phyloP scores from a whole-genome alignment of 768 basidiomycete genomes.

The Xanthoconium stramineum region DNA sequence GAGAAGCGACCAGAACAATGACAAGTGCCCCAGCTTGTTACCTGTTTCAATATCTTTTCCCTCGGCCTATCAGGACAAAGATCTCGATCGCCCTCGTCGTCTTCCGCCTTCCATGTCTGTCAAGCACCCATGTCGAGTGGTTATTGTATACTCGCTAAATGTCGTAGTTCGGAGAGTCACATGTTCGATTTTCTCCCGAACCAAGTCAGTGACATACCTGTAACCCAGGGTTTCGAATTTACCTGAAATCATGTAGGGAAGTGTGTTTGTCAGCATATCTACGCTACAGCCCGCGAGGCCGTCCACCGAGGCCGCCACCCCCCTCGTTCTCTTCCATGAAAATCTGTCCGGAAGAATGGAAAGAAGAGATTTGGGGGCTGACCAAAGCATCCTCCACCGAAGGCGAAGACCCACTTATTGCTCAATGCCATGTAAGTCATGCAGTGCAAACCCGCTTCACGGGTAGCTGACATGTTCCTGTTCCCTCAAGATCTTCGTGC shows the following conservation, averaged over 20 bases:
- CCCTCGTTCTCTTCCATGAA: constrained; percentile 25
- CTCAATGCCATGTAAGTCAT: constrained; percentile 31
- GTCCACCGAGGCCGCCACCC: constrained; percentile 31
- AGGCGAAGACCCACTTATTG: constrained; percentile 12
- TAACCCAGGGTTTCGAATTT: background rate
- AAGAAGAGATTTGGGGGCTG: constrained; percentile 32
- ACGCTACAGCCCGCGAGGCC: constrained; percentile 28
- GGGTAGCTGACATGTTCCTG: background rate
- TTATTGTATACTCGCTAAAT: constrained; percentile 25
- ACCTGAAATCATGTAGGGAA: constrained; percentile 16
- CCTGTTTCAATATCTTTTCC: constrained; percentile 32
- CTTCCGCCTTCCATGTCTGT: constrained; percentile 32
- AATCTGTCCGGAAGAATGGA: constrained; percentile 32
- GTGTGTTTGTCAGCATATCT: constrained; percentile 22
- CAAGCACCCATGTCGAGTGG: constrained; percentile 20
- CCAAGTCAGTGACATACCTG: constrained; percentile 16
- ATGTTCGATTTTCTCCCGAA: constrained; percentile 19
- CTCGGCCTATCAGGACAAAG: constrained; percentile 23
- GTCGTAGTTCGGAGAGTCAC: constrained; percentile 22
- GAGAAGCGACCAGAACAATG: constrained; percentile 5
- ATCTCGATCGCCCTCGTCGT: constrained; percentile 18
- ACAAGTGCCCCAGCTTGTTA: constrained; percentile 26
- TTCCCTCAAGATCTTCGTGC: constrained; percentile 53
- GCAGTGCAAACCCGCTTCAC: background rate
- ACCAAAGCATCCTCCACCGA: constrained; percentile 6